phyloP scores from a whole-genome alignment of 306 rosid genomes.

The Quillaja saponaria region DNA sequence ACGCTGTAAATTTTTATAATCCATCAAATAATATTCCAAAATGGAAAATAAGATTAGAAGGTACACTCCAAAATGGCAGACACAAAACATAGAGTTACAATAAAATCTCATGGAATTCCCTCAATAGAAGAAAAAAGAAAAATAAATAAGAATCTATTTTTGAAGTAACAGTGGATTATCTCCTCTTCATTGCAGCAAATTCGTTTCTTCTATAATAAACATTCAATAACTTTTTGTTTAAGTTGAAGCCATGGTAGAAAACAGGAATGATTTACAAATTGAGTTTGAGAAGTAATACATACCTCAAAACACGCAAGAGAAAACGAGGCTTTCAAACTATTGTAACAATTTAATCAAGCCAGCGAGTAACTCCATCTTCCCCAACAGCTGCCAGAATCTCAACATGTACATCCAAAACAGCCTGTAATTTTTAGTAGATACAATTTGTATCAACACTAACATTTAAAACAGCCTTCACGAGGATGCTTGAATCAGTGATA shows the following conservation, averaged over 20 bases:
- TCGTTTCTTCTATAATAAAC: slow-evolving; percentile 16
- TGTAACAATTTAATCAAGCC: slow-evolving; percentile 65
- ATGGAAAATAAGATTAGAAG: background rate
- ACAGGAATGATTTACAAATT: too few species aligned
- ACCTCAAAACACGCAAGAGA: slow-evolving; percentile 33
- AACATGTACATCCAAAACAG: slow-evolving; percentile 79
- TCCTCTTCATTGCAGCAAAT: slow-evolving; percentile 28
- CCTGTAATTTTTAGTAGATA: slow-evolving; percentile 46
- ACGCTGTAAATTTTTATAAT: too few species aligned
- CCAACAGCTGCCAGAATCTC: slow-evolving; percentile 83
- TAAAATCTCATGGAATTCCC: slow-evolving; percentile 35
- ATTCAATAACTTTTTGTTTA: too few species aligned
- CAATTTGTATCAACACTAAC: background rate
- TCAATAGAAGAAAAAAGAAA: background rate
- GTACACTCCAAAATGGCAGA: background rate
- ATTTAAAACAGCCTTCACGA: too few species aligned
- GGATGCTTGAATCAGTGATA: background rate
- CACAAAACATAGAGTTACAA: background rate
- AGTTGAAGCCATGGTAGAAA: too few species aligned
- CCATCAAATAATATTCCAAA: too few species aligned
- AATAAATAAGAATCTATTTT: too few species aligned
- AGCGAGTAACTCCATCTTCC: slow-evolving; percentile 92
- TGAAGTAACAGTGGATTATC: background rate
- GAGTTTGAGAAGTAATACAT: slow-evolving; percentile 30
- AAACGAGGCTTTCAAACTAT: slow-evolving; percentile 15